Base-by-base conservation (phyloP, 148 eudicot species). In the Agrostemma githago region DNA sequence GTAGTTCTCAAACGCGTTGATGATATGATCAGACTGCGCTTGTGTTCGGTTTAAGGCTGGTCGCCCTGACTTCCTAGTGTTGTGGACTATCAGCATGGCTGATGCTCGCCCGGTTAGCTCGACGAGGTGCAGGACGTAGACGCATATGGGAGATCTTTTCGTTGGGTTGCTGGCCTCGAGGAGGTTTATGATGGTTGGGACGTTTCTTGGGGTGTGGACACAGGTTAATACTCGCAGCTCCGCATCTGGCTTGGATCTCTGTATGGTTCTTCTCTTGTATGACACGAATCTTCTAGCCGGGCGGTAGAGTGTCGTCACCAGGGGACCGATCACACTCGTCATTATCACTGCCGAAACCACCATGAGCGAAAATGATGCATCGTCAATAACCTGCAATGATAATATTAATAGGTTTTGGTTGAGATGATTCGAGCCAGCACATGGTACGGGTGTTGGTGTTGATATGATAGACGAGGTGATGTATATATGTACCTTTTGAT, bases 41-140 rank as follows among this genome's bases (percentile, higher is more conserved):
- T 90, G 97, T 10, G 92, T 88, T 16, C 88, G 77, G 79, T 89
- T 92, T 15, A 85, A 75, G 3, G 88, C 88, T 0, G 92, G 86
- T 2, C 82, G 69, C 6, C 93, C 96, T 0, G 89, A 84, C 71
- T 84, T 85, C 0, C 88, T 68, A 4, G 88, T 86, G 80, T 73
- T 86, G 83, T 90, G 99, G 76, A 89, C 93, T 3, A 92, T 89
- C 26, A 90, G 90, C 96, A 92, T 88, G 77, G 98, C 93, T 0
- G 97, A 86, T 16, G 91, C 89, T 17, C 93, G 88, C 2, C 88
- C 90, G 0, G 93, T 83, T 41, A 83, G 72, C 21, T 86, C 89
- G 2, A 82, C 82, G 1, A 90, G 80, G 78, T 91, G 96, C 60
- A 91, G 84, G 16, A 82, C 88, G 43, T 82, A 87, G 10, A 86